phyloP scores from a whole-genome alignment of 2,329 filamentous ascomycete genomes.

The Botrytis medusae region DNA sequence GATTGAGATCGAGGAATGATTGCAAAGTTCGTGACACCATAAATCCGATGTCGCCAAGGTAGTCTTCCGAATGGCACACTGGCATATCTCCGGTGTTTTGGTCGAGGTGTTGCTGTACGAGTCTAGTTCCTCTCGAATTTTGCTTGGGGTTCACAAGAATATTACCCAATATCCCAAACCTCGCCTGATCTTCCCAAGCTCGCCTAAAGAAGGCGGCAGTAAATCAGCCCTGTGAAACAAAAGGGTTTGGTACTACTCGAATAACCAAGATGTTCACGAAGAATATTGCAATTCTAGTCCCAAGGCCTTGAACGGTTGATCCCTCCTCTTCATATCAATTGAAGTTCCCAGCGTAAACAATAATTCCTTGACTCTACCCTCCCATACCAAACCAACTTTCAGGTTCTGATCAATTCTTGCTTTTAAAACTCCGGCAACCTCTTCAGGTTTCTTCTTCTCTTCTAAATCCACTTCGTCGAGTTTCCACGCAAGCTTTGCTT shows the following conservation, averaged over 20 bases:
- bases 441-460: slow-evolving; percentile 50
- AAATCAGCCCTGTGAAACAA: background rate
- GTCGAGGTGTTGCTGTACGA: background rate
- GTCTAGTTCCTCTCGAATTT: background rate
- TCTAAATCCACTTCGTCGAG: slow-evolving; percentile 42
- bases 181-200: slow-evolving; percentile 2
- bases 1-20: background rate
- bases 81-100: background rate
- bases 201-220: background rate
- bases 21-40: background rate
- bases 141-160: background rate
- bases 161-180: background rate
- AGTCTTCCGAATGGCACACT: background rate
- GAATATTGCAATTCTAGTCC: slow-evolving; percentile 83
- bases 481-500: slow-evolving; percentile 55
- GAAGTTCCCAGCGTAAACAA: slow-evolving; percentile 88
- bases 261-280: slow-evolving; percentile 52
- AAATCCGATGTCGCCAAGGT: background rate
- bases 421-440: slow-evolving; percentile 85
- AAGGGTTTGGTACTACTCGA: background rate
- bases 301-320: slow-evolving; percentile 74
- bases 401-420: slow-evolving; percentile 85
- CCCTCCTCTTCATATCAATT: slow-evolving; percentile 73
- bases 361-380: slow-evolving; percentile 87
- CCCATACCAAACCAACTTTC: slow-evolving; percentile 85